phyloP scores from a whole-genome alignment of 2,329 filamentous ascomycete genomes.

The Sphaerulina musiva region DNA sequence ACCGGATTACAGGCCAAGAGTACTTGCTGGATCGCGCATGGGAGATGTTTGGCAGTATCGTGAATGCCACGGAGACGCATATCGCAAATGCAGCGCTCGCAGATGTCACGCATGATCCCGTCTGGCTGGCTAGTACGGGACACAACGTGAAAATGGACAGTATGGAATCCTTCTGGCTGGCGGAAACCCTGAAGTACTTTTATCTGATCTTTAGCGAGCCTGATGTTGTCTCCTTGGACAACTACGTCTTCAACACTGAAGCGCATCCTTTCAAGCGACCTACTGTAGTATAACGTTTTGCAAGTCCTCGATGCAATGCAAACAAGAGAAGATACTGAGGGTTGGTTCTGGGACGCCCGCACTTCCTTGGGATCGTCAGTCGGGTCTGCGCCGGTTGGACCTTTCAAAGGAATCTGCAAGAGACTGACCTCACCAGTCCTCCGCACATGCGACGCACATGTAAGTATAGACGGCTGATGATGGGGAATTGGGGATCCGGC shows the following conservation, averaged over 20 bases:
- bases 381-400: no score
- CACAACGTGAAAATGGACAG: conserved; percentile 34
- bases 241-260: conserved; percentile 48
- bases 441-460: no score
- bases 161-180: conserved; percentile 46
- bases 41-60: conserved; percentile 46
- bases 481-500: conserved; percentile 1
- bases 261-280: conserved; percentile 42
- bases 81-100: conserved; percentile 42
- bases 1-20: conserved; percentile 52
- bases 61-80: conserved; percentile 38
- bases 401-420: no score
- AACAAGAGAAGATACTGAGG: no score
- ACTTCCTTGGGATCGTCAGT: no score
- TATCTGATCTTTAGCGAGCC: conserved; percentile 44
- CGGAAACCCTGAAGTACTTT: conserved; percentile 47
- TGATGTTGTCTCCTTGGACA: conserved; percentile 40
- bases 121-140: conserved; percentile 31
- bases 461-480: not conserved
- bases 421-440: no score
- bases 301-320: no score
- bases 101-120: conserved; percentile 38
- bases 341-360: no score
- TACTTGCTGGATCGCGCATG: conserved; percentile 42
- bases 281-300: conserved; percentile 1